Evolutionary conservation across 2,329 filamentous ascomycete genomes (phyloP), one percentile per base, ranked within the genome.

Genomic region (Botrytis sinoallii): DNA sequence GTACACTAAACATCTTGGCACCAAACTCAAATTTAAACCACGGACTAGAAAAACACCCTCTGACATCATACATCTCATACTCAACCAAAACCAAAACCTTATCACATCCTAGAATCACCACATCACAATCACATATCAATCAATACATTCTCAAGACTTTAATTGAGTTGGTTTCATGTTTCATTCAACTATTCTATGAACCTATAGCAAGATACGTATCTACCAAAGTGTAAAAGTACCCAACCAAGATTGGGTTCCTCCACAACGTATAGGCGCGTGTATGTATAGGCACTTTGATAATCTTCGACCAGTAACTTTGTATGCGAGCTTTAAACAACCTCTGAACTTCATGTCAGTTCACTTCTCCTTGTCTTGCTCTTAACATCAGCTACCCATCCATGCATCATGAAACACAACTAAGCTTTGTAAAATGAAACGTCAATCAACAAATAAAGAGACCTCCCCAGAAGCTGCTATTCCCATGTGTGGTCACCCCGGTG

Each of bases 381-480:
- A 52, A 67, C 64, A 46, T 52, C 32, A 52, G 64, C 44, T 52
- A 52, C 64, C 25, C 44, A 67, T 67, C 32, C 14, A n/a, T 52
- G 20, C 64, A 52, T 8, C 64, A 67, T 67, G 64, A 67, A 67
- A 67, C 64, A 48, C 32, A 67, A 67, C 64, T n/a, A 67, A 52
- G 22, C 8, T 67, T 67, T 67, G 46, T 67, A 67, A 67, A 38
- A 67, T 52, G 44, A 67, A 67, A 67, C 22, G 64, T n/a, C 44
- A 66, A 66, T 66, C 44, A 38, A 48, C 29, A 44, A 77, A 74
- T 52, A 67, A 78, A 74, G 74, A 72, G 77, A 77, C 79, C 79
- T 79, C 79, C 79, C 79, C 79, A 79, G 79, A 78, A 79, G 79
- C 79, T 75, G 79, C 75, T 68, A 66, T 76, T 76, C 76, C 77